A percentile compares a stretch with the other conserved stretches of the same genome.
phyloP scores from a whole-genome alignment of 2,329 filamentous ascomycete genomes.

The Sporothrix phasma region DNA sequence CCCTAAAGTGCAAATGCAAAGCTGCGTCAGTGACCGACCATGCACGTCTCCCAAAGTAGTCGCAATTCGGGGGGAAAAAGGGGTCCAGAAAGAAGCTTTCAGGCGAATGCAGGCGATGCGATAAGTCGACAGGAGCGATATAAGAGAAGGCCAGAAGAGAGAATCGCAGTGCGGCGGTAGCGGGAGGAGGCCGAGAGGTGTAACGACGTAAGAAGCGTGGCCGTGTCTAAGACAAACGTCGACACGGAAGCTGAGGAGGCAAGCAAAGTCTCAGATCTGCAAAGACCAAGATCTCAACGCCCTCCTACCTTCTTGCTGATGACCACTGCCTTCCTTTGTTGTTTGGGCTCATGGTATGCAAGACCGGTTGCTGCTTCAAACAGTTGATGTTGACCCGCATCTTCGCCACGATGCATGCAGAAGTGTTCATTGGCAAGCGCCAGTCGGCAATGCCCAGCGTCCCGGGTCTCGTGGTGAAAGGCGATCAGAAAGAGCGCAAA shows the following conservation, averaged over 20 bases:
- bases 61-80: neutral
- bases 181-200: neutral
- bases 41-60: neutral
- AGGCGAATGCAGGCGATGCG: neutral
- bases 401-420: neutral
- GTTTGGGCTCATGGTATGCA: neutral
- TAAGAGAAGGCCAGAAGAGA: neutral
- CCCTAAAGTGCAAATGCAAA: slow-evolving; percentile 1
- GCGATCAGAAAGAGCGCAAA: neutral
- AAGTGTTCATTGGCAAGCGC: neutral
- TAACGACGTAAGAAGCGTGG: slow-evolving; percentile 5
- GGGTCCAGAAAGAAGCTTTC: neutral
- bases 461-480: too few relatives aligned
- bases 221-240: slow-evolving; percentile 6
- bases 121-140: neutral
- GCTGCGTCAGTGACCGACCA: neutral
- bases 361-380: neutral
- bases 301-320: neutral
- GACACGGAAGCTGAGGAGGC: slow-evolving; percentile 10
- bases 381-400: neutral
- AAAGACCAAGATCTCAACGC: neutral
- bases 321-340: neutral
- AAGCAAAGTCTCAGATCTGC: slow-evolving; percentile 3
- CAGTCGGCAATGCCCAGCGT: neutral
- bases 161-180: neutral